These are phyloP conservation scores for Amanita jacksonii DNA, from an alignment of 768 basidiomycete genomes.

Conservation along the genomic window DNA sequence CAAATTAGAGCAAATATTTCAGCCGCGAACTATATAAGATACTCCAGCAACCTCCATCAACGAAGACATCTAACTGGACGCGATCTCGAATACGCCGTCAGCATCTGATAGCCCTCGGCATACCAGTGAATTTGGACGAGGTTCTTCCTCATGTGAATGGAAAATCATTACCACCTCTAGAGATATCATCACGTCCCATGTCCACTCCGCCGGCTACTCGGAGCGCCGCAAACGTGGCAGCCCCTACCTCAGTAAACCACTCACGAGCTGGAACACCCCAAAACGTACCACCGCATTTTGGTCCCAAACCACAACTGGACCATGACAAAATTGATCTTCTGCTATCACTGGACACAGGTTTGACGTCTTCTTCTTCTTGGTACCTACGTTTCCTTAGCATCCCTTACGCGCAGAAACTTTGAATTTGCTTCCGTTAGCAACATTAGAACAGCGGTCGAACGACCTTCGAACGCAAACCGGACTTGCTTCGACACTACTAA, in stretches of 20 bases:
- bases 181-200: conserved; percentile 75
- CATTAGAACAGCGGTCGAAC: conserved; percentile 55
- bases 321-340: conserved; percentile 53
- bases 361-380: conserved; percentile 1
- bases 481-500: conserved; percentile 65
- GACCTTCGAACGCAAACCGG: conserved; percentile 67
- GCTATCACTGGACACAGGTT: conserved; percentile 61
- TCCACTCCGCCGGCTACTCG: conserved; percentile 68
- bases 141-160: conserved; percentile 60
- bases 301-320: conserved; percentile 71
- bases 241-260: conserved; percentile 22
- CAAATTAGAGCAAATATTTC: conserved; percentile 12
- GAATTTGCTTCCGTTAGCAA: conserved; percentile 57
- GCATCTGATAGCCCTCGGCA: conserved; percentile 84
- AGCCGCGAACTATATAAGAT: conserved; percentile 76
- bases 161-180: conserved; percentile 66
- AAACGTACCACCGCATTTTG: conserved; percentile 43
- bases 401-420: conserved; percentile 49
- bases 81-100: conserved; percentile 85
- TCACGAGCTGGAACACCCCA: conserved; percentile 48
- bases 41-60: conserved; percentile 63
- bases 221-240: conserved; percentile 24
- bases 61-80: conserved; percentile 88
- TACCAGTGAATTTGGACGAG: conserved; percentile 94
- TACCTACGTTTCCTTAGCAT: conserved; percentile 4